Evolutionary conservation across 805 yeast genomes (phyloP), one percentile per base, ranked within the genome.

Genomic region (Ogataea nitratoaversa): DNA sequence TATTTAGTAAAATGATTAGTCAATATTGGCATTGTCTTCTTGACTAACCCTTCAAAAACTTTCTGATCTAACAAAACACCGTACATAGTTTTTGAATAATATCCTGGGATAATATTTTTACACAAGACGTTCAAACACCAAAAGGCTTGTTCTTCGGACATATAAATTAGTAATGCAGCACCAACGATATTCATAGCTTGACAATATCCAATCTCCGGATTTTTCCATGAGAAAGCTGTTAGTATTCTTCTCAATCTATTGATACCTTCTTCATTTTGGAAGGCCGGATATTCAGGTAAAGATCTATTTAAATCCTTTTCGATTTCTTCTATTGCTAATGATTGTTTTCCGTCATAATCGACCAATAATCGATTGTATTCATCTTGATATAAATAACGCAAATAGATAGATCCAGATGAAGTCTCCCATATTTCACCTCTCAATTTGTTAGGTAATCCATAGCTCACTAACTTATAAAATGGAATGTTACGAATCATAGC

Each of bases 381-480:
- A 0, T 72, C 76, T 11, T 71, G 72, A 52, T 83, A 70, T 38
- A 77, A 76, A 54, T 79, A 74, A 37, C 98, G 70, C 38, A 76
- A 55, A 55, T 78, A 87, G 70, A 89, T 79, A 0, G 95, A 82
- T 3, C 99, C 99, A 32, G 87, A 78, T 38, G 88, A 78, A 39
- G 87, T 65, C 60, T 93, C 99, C 99, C 99, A 93, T 12, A 93
- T 68, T 56, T 93, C 99, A 29, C 99, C 99, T 49, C 99, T 74
- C 39, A 93, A 68, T 43, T 95, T 73, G 57, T 91, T 91, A n/a
- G 98, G 98, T 19, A 93, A 71, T 0, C 99, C 98, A 13, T 90
- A 93, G 37, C 97, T 72, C 8, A 93, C 74, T 37, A 93, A 72
- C 54, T 84, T 85, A 60, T 81, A 85, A 56, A 88, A 95, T 56